These are phyloP conservation scores for Chytriomyces hyalinus DNA, from an alignment of 192 early-diverging fungal genomes.

Conservation along the genomic window DNA sequence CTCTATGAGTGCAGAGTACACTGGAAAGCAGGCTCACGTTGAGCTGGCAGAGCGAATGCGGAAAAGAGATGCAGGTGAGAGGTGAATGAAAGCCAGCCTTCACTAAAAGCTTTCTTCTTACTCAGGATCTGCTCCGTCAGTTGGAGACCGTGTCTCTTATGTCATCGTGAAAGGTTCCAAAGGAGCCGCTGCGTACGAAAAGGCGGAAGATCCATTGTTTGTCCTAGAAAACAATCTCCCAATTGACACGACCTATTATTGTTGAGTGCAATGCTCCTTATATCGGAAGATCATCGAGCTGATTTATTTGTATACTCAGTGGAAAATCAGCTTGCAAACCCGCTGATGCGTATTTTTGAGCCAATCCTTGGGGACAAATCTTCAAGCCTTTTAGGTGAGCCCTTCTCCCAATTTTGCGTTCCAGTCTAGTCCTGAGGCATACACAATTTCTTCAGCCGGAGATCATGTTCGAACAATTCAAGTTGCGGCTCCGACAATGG, in stretches of 20 bases:
- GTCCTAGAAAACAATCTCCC: conserved; percentile 98
- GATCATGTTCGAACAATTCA: conserved; percentile 72
- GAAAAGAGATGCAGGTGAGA: conserved; percentile 83
- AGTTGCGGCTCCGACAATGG: conserved; percentile 85
- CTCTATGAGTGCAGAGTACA: conserved; percentile 68
- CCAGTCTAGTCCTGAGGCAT: neutral
- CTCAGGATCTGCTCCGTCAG: conserved; percentile 83
- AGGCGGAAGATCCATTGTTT: conserved; percentile 97
- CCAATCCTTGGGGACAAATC: conserved; percentile 93
- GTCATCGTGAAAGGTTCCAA: conserved; percentile 90
- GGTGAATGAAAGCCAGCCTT: neutral
- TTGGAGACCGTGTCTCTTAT: conserved; percentile 97
- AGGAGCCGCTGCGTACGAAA: conserved; percentile 88
- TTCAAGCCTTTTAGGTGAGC: conserved; percentile 72
- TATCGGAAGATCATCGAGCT: neutral
- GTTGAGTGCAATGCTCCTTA: neutral
- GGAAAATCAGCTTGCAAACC: conserved; percentile 95
- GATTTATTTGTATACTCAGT: conserved; percentile 37
- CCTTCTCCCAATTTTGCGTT: neutral
- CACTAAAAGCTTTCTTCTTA: conserved; percentile 3
- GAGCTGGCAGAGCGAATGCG: conserved; percentile 97
- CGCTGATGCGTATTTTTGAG: conserved; percentile 92
- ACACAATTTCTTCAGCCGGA: conserved; percentile 35
- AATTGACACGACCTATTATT: conserved; percentile 95
- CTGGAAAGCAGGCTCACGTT: conserved; percentile 92